phyloP scores from a whole-genome alignment of 2,329 filamentous ascomycete species.

The Davidsoniella eucalypti region DNA sequence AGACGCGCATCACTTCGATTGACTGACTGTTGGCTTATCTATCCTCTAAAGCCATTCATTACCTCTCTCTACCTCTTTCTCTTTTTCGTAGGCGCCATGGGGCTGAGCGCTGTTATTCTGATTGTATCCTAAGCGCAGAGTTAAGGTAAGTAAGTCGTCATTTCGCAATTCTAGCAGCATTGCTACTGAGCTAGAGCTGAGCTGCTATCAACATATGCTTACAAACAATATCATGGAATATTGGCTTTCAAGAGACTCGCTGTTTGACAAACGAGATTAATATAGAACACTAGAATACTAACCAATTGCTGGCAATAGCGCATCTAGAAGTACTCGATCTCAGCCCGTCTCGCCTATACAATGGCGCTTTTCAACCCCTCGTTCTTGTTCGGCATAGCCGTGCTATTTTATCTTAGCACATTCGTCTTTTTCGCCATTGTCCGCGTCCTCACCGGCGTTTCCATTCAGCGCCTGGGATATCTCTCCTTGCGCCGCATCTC shows the following conservation, averaged over 20 bases:
- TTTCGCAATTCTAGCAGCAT: too few species aligned
- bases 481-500: constrained; percentile 80
- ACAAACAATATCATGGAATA: neutral
- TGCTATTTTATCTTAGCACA: constrained; percentile 76
- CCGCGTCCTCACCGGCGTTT: constrained; percentile 82
- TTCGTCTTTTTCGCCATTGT: constrained; percentile 89
- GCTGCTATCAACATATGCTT: neutral
- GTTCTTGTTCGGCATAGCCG: constrained; percentile 70
- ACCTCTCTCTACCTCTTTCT: neutral
- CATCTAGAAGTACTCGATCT: neutral
- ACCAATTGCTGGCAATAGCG: neutral
- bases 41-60: neutral
- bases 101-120: constrained; percentile 8
- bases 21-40: too few species aligned
- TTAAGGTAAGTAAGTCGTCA: neutral
- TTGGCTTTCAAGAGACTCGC: neutral
- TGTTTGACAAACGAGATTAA: too few species aligned
- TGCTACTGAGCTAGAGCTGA: neutral
- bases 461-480: constrained; percentile 88
- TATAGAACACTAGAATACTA: too few species aligned
- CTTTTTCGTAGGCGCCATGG: constrained; percentile 8
- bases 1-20: too few species aligned
- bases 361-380: constrained; percentile 59
- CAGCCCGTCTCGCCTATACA: neutral
- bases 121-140: constrained; percentile 8